These are phyloP conservation scores for Zymoseptoria tritici DNA, from an alignment of 2,329 filamentous ascomycete genomes.

Conservation along the genomic window DNA sequence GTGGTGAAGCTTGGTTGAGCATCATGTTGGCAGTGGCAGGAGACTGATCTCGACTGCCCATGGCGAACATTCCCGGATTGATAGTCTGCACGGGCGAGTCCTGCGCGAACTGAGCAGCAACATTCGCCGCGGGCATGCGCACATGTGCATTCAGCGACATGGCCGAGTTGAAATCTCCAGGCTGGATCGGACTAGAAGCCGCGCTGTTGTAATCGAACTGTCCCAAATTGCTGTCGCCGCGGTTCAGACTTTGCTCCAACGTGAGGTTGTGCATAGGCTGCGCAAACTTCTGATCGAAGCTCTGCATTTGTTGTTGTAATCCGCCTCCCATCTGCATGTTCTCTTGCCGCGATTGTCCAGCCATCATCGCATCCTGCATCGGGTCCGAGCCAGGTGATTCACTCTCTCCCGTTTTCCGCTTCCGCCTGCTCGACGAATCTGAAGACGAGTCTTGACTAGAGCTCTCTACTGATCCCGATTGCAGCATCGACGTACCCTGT, in stretches of 20 bases:
- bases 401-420: constrained; percentile 33
- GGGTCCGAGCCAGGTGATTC: constrained; percentile 31
- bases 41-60: constrained; percentile 27
- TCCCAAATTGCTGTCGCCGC: constrained; percentile 38
- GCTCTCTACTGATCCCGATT: constrained; percentile 31
- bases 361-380: constrained; percentile 15
- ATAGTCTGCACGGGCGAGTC: constrained; percentile 29
- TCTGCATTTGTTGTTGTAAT: constrained; percentile 18
- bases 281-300: constrained; percentile 23
- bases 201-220: constrained; percentile 54
- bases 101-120: constrained; percentile 19
- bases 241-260: constrained; percentile 22
- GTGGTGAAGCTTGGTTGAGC: constrained; percentile 27
- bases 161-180: constrained; percentile 22
- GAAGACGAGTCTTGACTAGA: constrained; percentile 38
- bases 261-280: constrained; percentile 29
- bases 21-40: constrained; percentile 23
- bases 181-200: constrained; percentile 46
- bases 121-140: constrained; percentile 15
- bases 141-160: constrained; percentile 24
- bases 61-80: constrained; percentile 28
- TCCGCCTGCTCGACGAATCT: constrained; percentile 34
- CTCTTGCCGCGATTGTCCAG: constrained; percentile 23
- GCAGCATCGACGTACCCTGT: constrained; percentile 7
- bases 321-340: constrained; percentile 22